These are phyloP conservation scores for Suhomyces tanzawaensis DNA, from an alignment of 805 yeast genomes.

Conservation along the genomic window DNA sequence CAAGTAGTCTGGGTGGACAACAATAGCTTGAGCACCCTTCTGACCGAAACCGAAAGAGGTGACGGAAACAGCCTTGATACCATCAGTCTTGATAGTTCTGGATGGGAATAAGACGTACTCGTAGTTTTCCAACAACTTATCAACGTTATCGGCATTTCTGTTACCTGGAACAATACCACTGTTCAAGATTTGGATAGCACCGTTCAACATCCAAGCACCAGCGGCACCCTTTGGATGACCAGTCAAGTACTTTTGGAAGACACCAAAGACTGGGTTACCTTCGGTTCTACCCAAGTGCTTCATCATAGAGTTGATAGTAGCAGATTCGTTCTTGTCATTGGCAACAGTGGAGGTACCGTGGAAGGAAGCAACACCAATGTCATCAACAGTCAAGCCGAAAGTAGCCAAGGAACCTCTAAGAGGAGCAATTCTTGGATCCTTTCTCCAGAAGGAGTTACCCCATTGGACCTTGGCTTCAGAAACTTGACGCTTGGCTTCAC, in stretches of 20 bases:
- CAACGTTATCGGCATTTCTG: constrained; percentile 97
- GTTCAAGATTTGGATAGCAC: constrained; percentile 90
- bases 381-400: constrained; percentile 90
- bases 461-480: constrained; percentile 87
- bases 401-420: constrained; percentile 95
- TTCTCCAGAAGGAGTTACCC: constrained; percentile 92
- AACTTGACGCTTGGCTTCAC: constrained; percentile 82
- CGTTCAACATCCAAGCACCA: constrained; percentile 99
- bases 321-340: constrained; percentile 96
- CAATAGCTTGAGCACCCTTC: constrained; percentile 96
- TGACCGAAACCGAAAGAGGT: constrained; percentile 99
- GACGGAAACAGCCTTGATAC: constrained; percentile 93
- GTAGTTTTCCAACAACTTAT: constrained; percentile 73
- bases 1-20: constrained; percentile 90
- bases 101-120: constrained; percentile 94
- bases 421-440: constrained; percentile 94
- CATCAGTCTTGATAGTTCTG: constrained; percentile 89
- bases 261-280: constrained; percentile 97
- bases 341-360: constrained; percentile 99
- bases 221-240: constrained; percentile 99
- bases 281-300: constrained; percentile 91
- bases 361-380: constrained; percentile 94
- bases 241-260: constrained; percentile 97
- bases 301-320: constrained; percentile 89
- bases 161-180: constrained; percentile 97